Base-by-base conservation (phyloP, 805 yeast species). In the Kodamaea sagamina region DNA sequence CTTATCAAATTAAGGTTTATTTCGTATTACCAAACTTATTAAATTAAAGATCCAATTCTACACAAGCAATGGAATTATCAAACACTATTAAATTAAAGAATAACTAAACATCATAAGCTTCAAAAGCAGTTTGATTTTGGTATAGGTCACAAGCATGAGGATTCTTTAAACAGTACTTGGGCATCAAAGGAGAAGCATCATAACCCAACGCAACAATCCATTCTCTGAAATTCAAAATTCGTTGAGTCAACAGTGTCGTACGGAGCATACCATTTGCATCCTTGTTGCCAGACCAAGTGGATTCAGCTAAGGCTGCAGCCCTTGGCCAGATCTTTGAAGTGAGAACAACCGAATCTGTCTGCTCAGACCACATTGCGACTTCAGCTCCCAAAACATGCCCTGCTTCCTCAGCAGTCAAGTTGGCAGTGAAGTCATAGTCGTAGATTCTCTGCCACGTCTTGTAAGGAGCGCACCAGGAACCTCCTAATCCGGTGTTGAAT, bases 401-500 rank as follows among this genome's bases (percentile, higher is more conserved):
- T 8, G 48, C 46, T 50, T 70, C 65, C 5, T 39, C 54, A 1
- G 44, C 55, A 11, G 69, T 66, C 29, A 70, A 55, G 37, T 55
- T 55, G 9, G 52, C 54, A 12, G 62, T 48, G 41, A 68, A 53
- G 43, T 69, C 73, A 42, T 50, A 67, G 43, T 55, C 52, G 49
- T 69, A 70, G 34, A 71, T 67, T 39, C 68, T 49, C 47, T 70
- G 74, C 72, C 72, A 71, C 1, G 68, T 65, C 50, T 69, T 71
- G 55, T 71, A 71, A 6, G 75, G 74, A 19, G 59, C 67, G 47
- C 75, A 69, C 69, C 71, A 68, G 2, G 68, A 60, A 6, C 72
- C 72, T 17, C 67, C 71, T 28, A 35, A 26, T 4, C 63, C 62
- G 13, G 52, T 46, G 50, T 67, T 67, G 53, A 61, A 63, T 13